These are phyloP conservation scores for Hypoxylon sp. DNA, from an alignment of 2,329 filamentous ascomycete genomes.

Conservation along the genomic window DNA sequence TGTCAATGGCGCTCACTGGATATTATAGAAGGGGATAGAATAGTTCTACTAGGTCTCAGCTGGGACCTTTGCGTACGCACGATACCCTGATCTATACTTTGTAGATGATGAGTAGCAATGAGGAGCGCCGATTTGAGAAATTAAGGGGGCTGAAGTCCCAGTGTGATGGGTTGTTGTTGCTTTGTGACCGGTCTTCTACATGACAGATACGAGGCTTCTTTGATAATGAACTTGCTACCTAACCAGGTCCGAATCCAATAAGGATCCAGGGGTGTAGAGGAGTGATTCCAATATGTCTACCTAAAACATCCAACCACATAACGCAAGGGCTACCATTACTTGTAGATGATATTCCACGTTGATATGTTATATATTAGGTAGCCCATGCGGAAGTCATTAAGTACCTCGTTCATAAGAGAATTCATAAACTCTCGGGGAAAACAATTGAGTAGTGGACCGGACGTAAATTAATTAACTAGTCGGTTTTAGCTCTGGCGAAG, in stretches of 20 bases:
- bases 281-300: constrained; percentile 4
- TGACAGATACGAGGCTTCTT: constrained; percentile 4
- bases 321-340: not conserved
- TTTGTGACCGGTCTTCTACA: constrained; percentile 36
- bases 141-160: constrained; percentile 10
- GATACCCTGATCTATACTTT: constrained; percentile 52
- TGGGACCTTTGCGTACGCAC: constrained; percentile 47
- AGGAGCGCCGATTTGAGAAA: constrained; percentile 40
- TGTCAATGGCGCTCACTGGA: constrained; percentile 34
- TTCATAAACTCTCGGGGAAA: not conserved
- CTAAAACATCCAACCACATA: constrained; percentile 6
- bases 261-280: not conserved
- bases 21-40: constrained; percentile 42
- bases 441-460: not conserved
- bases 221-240: constrained; percentile 6
- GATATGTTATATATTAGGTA: not conserved
- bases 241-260: constrained; percentile 10
- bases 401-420: not conserved
- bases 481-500: constrained; percentile 3
- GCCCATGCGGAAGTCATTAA: not conserved
- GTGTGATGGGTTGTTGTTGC: constrained; percentile 12
- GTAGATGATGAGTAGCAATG: constrained; percentile 50
- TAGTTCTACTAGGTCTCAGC: constrained; percentile 23
- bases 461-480: not conserved
- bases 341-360: not conserved